Conservation (phyloP, 2,329 filamentous ascomycete genomes). For the Dichotomopilus funicola region DNA sequence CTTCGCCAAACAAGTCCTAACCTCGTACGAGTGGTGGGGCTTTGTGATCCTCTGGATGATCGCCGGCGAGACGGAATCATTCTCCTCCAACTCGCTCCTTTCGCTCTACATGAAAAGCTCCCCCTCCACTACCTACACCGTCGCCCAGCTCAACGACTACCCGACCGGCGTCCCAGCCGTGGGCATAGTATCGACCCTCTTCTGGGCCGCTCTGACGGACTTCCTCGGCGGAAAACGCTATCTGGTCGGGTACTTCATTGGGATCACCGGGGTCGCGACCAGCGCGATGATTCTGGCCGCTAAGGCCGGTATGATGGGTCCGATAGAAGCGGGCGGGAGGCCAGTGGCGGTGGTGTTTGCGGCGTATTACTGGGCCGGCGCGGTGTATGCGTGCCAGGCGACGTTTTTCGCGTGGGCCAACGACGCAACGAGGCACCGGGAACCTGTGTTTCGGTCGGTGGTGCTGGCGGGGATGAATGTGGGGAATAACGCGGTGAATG, state of each 20-base stretch:
- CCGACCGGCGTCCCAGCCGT: constrained; percentile 50
- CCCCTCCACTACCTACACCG: constrained; percentile 36
- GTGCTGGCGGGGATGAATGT: constrained; percentile 69
- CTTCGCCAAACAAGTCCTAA: constrained; percentile 50
- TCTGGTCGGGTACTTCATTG: constrained; percentile 61
- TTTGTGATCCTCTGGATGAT: constrained; percentile 64
- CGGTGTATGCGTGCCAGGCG: constrained; percentile 66
- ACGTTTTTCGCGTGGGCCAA: constrained; percentile 74
- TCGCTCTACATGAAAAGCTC: constrained; percentile 45
- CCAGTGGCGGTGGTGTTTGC: constrained; percentile 52
- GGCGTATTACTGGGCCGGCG: constrained; percentile 64
- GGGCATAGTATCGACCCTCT: constrained; percentile 55
- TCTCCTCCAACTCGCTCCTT: constrained; percentile 56
- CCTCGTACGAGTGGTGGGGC: constrained; percentile 59
- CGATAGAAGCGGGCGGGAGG: constrained; percentile 30
- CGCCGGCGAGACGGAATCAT: constrained; percentile 65
- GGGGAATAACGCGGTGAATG: constrained; percentile 61
- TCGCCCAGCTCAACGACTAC: constrained; percentile 50
- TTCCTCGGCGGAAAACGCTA: constrained; percentile 57
- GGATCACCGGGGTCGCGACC: constrained; percentile 55
- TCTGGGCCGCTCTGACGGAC: constrained; percentile 65
- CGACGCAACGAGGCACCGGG: constrained; percentile 58
- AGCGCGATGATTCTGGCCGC: constrained; percentile 55
- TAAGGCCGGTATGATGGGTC: constrained; percentile 9
- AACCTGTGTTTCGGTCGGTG: constrained; percentile 56